A percentile compares a stretch with the other conserved stretches of the same genome.
These are phyloP conservation scores for Pyrus hybrid DNA, from an alignment of 331 rosid species.

Conservation along the genomic window DNA sequence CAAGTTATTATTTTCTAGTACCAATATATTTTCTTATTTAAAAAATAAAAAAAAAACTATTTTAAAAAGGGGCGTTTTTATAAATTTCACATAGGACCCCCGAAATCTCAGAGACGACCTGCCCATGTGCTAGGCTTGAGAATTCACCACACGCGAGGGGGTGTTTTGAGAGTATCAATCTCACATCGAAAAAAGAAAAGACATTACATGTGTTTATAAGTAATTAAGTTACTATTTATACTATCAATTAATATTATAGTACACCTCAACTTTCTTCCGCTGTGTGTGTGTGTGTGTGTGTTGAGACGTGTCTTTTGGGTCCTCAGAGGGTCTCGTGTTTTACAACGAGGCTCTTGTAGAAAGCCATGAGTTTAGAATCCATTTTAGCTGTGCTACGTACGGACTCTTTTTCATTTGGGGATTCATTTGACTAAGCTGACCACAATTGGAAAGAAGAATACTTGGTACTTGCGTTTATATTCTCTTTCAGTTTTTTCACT, in stretches of 20 bases:
- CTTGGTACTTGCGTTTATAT: not conserved
- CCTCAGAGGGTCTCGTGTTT: not conserved
- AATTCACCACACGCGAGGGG: too few species aligned
- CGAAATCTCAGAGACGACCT: too few species aligned
- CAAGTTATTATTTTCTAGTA: too few species aligned
- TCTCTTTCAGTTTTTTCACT: not conserved
- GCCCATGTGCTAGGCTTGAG: too few species aligned
- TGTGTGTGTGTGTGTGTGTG: not conserved
- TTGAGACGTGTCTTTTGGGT: not conserved
- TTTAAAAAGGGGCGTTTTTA: too few species aligned
- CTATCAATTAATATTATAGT: not conserved
- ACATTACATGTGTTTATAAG: too few species aligned
- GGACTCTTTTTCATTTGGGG: constrained; percentile 15
- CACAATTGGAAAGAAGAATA: constrained; percentile 10
- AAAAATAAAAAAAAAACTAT: too few species aligned
- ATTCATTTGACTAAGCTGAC: not conserved
- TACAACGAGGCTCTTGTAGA: constrained; percentile 4
- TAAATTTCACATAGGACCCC: too few species aligned
- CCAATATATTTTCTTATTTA: too few species aligned
- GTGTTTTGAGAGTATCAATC: too few species aligned
- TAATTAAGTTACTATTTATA: not conserved
- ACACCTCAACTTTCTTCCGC: too few species aligned
- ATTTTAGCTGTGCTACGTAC: not conserved
- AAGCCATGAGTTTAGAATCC: not conserved
- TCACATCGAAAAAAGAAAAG: too few species aligned